These are phyloP conservation scores for Nemania sp. DNA, from an alignment of 2,329 filamentous ascomycete genomes.

Conservation along the genomic window DNA sequence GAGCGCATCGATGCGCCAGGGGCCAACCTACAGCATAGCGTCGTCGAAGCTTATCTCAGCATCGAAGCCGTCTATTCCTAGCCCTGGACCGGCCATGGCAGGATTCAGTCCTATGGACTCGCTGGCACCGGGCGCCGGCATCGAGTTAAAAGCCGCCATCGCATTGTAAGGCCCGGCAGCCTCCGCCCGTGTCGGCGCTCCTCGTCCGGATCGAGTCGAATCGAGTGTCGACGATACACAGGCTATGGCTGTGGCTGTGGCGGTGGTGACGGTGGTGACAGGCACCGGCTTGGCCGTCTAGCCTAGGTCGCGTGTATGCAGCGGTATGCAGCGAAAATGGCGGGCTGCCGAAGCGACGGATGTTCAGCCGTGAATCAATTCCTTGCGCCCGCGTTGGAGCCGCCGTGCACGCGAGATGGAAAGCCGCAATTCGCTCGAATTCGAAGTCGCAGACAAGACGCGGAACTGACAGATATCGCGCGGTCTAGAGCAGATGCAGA, in stretches of 20 bases:
- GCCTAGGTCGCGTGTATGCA: no score
- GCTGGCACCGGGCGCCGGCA: slow-evolving; percentile 52
- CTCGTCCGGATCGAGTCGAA: slow-evolving; percentile 10
- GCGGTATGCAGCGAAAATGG: no score
- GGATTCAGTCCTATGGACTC: slow-evolving; percentile 53
- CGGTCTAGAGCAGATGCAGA: background rate
- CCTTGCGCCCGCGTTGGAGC: background rate
- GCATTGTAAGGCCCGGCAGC: slow-evolving; percentile 46
- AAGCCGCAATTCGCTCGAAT: background rate
- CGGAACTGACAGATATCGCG: no score
- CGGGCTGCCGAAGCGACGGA: no score
- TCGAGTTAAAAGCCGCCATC: slow-evolving; percentile 62
- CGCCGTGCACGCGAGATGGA: background rate
- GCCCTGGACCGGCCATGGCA: slow-evolving; percentile 40
- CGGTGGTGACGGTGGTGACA: slow-evolving; percentile 15
- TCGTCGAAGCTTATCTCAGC: slow-evolving; percentile 59
- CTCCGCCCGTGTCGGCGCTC: slow-evolving; percentile 29
- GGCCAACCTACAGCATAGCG: slow-evolving; percentile 54
- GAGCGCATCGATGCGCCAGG: background rate
- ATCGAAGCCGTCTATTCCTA: slow-evolving; percentile 57
- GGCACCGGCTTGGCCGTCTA: no score
- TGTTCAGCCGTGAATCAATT: no score
- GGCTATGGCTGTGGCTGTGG: slow-evolving; percentile 1
- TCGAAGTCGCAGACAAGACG: no score
- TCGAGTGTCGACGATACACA: no score